Percentiles rank a stretch among this genome's conserved stretches.
Conservation (phyloP, 139 green algal species). For the Tetradesmus obliquus region DNA sequence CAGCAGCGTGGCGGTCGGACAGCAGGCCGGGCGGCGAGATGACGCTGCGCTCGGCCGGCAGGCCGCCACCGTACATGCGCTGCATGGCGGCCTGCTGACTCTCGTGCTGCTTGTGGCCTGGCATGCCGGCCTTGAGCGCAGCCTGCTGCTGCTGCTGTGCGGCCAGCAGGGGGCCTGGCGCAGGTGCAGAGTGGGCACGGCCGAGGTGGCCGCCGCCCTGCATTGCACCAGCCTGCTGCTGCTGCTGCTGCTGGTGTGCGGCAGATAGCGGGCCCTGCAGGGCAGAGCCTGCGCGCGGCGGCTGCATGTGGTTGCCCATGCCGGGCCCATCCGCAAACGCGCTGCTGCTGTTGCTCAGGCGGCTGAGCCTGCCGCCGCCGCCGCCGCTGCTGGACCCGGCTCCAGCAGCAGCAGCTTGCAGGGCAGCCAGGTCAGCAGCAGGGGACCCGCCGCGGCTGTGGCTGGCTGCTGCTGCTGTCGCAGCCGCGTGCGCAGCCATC, state of each 20-base stretch:
- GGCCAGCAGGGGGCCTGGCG: neutral
- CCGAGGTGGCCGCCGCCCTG: neutral
- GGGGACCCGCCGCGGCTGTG: neutral
- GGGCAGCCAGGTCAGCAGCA: neutral
- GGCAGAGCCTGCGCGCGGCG: neutral
- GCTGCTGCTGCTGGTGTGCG: neutral
- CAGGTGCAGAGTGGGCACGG: neutral
- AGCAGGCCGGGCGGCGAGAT: neutral
- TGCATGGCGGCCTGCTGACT: neutral
- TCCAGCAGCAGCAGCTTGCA: neutral
- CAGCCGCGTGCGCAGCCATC: neutral
- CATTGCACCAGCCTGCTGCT: neutral
- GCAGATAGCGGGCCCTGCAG: neutral
- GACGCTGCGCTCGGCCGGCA: neutral
- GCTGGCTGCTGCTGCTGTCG: neutral
- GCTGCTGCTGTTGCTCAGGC: neutral
- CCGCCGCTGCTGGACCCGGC: neutral
- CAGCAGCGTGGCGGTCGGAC: neutral
- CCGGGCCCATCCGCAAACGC: neutral
- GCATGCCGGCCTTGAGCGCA: neutral
- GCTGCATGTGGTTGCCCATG: neutral
- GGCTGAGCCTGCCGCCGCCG: neutral
- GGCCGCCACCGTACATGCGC: neutral
- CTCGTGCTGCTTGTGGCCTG: neutral
- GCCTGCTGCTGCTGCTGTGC: neutral